A percentile compares a stretch with the other conserved stretches of the same genome.
Evolutionary conservation across 2,329 filamentous ascomycete species (phyloP).

Genomic region (Talaromyces rugulosus): DNA sequence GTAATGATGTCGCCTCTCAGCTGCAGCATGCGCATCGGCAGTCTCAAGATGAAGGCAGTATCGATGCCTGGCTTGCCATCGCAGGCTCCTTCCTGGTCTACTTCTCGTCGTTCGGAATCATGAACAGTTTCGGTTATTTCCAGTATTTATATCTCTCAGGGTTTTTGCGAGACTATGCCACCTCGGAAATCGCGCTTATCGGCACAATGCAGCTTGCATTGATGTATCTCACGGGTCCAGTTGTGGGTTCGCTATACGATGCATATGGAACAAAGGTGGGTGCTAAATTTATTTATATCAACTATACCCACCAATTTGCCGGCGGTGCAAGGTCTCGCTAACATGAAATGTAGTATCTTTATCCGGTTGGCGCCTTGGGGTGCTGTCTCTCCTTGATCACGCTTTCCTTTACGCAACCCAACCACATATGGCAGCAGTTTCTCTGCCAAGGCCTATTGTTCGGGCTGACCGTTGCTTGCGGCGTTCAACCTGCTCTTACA

Average conservation of each 20-base stretch:
- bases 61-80: neutral
- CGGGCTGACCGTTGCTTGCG: neutral
- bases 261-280: neutral
- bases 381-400: neutral
- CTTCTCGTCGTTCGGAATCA: neutral
- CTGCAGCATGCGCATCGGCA: neutral
- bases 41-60: neutral
- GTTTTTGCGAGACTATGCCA: neutral
- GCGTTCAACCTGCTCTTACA: neutral
- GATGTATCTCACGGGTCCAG: neutral
- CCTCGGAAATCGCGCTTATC: neutral
- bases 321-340: neutral
- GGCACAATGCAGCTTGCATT: neutral
- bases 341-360: neutral
- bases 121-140: neutral
- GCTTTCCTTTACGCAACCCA: neutral
- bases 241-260: neutral
- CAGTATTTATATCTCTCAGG: neutral
- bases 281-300: neutral
- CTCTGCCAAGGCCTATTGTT: neutral
- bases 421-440: neutral
- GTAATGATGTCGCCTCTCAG: neutral
- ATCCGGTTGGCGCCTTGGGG: neutral
- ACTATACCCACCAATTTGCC: neutral
- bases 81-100: constrained; percentile 1